Evolutionary conservation across 2,329 filamentous ascomycete species (phyloP), one percentile per base, ranked within the genome.

Genomic region (Trichoderma sp.): DNA sequence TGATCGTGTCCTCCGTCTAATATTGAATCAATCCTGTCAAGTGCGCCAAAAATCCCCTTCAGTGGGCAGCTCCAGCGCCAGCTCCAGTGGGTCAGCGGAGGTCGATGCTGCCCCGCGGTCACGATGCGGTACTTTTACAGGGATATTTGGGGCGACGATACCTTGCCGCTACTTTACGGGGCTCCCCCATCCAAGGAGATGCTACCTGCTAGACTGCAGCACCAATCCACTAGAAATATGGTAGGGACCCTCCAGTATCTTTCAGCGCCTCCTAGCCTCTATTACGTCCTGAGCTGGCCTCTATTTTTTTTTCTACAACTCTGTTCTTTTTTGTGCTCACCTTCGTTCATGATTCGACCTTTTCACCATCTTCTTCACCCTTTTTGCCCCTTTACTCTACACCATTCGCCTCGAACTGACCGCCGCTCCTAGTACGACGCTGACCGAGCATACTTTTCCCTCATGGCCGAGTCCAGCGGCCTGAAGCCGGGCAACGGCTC

Each of bases 401-500:
- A 6, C 21, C 30, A 28, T 32, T 21, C n/a, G 18, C 34, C 46
- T 46, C 70, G 59, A 67, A 68, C 70, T 56, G 26, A 58, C 32
- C 11, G 30, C 26, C 16, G 26, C 28, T 58, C 54, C 16, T 51
- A 58, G 54, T 66, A 64, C 68, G 68, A 66, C 67, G 58, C 68
- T 65, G 34, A 60, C 46, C 54, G 56, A 75, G 75, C 60, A 58
- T 64, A 59, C 71, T 69, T 54, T 56, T 61, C 73, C 74, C 72
- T 72, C 73, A 82, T 82, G 80, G 77, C 74, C 72, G 76, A 79
- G 73, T 70, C 77, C 68, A 74, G 72, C 69, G 74, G 75, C 73
- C 72, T 75, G 66, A 76, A 78, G 77, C 74, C 76, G 51, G 76
- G 77, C 70, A 85, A 82, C 74, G 81, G 83, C 73, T 77, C 79